These are phyloP conservation scores for Iris macrosiphon DNA, from an alignment of 106 monocot genomes.

Conservation along the genomic window DNA sequence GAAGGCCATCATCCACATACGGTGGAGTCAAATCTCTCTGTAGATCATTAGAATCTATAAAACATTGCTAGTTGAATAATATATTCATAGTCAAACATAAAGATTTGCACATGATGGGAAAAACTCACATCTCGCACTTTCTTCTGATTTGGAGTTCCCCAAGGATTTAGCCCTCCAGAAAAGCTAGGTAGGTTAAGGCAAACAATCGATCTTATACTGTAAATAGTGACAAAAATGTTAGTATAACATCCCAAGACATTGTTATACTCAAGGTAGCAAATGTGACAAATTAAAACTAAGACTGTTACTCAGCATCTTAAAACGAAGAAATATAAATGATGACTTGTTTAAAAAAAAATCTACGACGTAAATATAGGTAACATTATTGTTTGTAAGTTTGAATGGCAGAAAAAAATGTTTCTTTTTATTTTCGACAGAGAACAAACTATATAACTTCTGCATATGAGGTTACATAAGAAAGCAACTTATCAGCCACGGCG, in stretches of 20 bases:
- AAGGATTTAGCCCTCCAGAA: slow-evolving; percentile 96
- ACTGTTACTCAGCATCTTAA: no score
- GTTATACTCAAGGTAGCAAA: no score
- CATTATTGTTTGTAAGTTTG: no score
- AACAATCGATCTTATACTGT: slow-evolving; percentile 85
- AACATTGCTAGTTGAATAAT: neutral
- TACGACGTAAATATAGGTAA: no score
- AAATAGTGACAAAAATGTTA: neutral
- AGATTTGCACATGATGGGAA: neutral
- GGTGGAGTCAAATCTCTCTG: slow-evolving; percentile 63
- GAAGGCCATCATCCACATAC: slow-evolving; percentile 73
- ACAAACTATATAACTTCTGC: no score
- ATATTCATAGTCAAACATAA: neutral
- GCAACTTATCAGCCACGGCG: no score
- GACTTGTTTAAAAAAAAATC: no score
- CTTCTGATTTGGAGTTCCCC: slow-evolving; percentile 71
- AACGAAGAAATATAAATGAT: no score
- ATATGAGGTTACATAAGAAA: no score
- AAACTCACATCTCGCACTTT: slow-evolving; percentile 60
- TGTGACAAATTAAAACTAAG: no score
- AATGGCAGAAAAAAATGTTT: no score
- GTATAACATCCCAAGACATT: neutral
- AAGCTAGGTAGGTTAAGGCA: slow-evolving; percentile 96
- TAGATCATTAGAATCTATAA: neutral
- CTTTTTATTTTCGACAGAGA: no score